Conservation (phyloP, 345 rosid genomes). For the Salix dunnii region DNA sequence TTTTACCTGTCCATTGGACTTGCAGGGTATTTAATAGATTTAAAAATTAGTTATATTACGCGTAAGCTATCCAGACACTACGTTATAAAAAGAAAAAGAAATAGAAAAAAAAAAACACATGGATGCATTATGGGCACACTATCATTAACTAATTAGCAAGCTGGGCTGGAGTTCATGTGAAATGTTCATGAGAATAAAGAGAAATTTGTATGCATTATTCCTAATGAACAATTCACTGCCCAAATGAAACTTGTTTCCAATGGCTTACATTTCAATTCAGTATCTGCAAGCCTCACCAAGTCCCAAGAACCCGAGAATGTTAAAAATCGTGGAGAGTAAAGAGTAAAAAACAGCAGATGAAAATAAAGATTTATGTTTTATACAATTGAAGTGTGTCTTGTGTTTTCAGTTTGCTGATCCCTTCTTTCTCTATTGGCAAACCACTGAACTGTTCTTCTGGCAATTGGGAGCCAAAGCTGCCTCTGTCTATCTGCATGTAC, state of each 20-base stretch:
- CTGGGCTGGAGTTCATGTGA: background rate
- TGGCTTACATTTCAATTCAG: background rate
- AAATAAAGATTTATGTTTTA: slow-evolving; percentile 8
- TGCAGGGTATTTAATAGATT: too few relatives aligned
- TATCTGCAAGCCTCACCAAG: background rate
- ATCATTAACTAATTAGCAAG: background rate
- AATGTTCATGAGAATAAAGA: background rate
- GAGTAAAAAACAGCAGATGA: background rate
- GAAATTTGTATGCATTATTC: background rate
- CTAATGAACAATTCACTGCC: background rate
- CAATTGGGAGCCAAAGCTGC: slow-evolving; percentile 72
- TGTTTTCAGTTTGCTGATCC: slow-evolving; percentile 26
- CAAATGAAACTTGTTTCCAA: too few relatives aligned
- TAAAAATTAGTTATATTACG: too few relatives aligned
- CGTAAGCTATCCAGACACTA: too few relatives aligned
- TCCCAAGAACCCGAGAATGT: background rate
- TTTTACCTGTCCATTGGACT: too few relatives aligned
- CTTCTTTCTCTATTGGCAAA: slow-evolving; percentile 61
- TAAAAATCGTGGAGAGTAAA: background rate
- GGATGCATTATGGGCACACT: too few relatives aligned
- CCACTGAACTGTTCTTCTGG: slow-evolving; percentile 70
- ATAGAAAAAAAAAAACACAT: too few relatives aligned
- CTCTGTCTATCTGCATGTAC: slow-evolving; percentile 41
- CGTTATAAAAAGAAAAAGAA: too few relatives aligned
- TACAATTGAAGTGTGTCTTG: slow-evolving; percentile 31